Conservation (phyloP, 2,329 filamentous ascomycete genomes). For the Dactylellina leptospora region DNA sequence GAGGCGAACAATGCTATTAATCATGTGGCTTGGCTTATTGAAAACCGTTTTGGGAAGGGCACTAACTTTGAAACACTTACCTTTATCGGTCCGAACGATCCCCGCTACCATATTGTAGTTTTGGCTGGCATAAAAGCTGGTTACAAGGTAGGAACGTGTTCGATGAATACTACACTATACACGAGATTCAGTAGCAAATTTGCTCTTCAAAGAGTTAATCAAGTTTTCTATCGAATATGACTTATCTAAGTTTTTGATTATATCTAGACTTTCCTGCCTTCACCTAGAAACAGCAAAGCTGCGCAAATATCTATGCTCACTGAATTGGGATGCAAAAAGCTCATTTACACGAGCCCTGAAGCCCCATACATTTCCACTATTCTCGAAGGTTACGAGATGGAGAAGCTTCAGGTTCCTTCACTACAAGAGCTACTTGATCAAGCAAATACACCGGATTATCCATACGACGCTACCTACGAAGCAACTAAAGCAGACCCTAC, state of each 20-base stretch:
- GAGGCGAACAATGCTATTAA: slow-evolving; percentile 59
- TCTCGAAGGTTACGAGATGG: slow-evolving; percentile 1
- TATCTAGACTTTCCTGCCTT: slow-evolving; percentile 1
- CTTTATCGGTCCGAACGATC: slow-evolving; percentile 60
- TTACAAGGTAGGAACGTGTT: slow-evolving; percentile 58
- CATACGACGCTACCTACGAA: neutral
- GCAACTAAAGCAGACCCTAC: neutral
- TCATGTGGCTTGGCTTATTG: slow-evolving; percentile 59
- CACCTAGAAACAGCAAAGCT: slow-evolving; percentile 4
- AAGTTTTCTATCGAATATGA: too few species aligned
- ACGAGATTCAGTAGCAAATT: neutral
- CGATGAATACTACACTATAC: neutral
- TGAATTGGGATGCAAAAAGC: slow-evolving; percentile 6
- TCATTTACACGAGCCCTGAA: neutral
- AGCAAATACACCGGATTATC: neutral
- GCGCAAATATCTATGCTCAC: neutral
- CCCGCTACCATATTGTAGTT: slow-evolving; percentile 60
- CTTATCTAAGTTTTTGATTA: too few species aligned
- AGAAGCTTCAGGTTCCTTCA: neutral
- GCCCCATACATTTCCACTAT: neutral
- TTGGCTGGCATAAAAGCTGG: slow-evolving; percentile 63
- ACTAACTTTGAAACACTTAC: slow-evolving; percentile 59
- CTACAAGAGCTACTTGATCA: slow-evolving; percentile 5
- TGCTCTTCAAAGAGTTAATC: neutral
- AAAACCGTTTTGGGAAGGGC: slow-evolving; percentile 57